These are phyloP conservation scores for Tulasnella sp. DNA, from an alignment of 768 basidiomycete species.

Conservation along the genomic window DNA sequence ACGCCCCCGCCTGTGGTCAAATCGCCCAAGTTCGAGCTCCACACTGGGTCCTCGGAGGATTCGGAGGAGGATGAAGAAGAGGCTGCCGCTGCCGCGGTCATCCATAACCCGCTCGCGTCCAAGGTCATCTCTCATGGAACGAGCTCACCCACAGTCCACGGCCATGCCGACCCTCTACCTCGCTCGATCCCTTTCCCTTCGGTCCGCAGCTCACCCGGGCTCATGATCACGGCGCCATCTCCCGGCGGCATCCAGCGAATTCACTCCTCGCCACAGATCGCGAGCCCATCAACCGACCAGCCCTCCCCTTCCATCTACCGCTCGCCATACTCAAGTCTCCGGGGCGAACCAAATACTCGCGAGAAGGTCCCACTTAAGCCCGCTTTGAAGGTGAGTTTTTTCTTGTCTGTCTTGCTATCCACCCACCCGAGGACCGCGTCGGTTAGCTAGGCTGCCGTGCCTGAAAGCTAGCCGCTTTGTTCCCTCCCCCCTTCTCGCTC, in stretches of 20 bases:
- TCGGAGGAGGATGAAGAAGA: slow-evolving; percentile 5
- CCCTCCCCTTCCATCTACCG: slow-evolving; percentile 6
- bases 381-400: slow-evolving; percentile 10
- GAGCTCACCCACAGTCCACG: not conserved
- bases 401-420: not conserved
- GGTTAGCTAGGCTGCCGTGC: not conserved
- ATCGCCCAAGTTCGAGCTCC: slow-evolving; percentile 7
- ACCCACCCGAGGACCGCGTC: not conserved
- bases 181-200: not conserved
- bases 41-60: slow-evolving; percentile 1
- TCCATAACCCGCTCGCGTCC: not conserved
- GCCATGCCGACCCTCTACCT: not conserved
- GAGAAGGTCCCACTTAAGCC: slow-evolving; percentile 5
- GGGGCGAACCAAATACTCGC: not conserved
- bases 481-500: not conserved
- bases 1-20: not conserved
- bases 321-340: slow-evolving; percentile 4
- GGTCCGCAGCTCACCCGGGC: too few relatives aligned
- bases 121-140: not conserved
- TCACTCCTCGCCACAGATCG: not conserved
- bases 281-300: not conserved
- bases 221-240: not conserved
- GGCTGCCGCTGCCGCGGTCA: not conserved
- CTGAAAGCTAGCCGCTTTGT: not conserved
- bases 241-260: not conserved